phyloP scores from a whole-genome alignment of 2,329 filamentous ascomycete genomes.

The Xylaria sp. region DNA sequence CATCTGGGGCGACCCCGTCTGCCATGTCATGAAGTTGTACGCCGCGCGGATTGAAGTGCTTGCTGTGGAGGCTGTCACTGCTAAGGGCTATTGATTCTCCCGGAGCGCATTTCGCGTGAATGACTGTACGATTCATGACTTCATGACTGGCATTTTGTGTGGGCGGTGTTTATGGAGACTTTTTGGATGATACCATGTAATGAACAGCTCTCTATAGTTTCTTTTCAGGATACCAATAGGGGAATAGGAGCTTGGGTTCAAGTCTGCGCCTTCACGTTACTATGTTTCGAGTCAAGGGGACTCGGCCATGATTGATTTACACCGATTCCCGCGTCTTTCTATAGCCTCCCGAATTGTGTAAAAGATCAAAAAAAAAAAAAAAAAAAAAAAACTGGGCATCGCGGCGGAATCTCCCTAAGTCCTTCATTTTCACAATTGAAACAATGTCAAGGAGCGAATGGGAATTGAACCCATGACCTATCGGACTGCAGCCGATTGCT shows the following conservation, averaged over 20 bases:
- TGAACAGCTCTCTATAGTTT: neutral
- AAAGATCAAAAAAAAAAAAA: no score
- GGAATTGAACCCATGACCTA: conserved; percentile 25
- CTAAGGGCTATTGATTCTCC: conserved; percentile 44
- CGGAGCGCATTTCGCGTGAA: neutral
- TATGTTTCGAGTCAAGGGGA: neutral
- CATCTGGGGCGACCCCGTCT: conserved; percentile 84
- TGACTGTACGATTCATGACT: conserved; percentile 29
- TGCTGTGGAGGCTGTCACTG: conserved; percentile 74
- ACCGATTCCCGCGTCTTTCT: no score
- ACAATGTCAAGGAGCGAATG: conserved; percentile 12
- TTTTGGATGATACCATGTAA: conserved; percentile 6
- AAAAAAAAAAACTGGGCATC: no score
- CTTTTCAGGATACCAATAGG: conserved; percentile 48
- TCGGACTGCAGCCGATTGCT: conserved; percentile 17
- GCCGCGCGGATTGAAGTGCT: conserved; percentile 75
- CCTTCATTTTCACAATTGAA: no score
- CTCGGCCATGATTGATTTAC: neutral
- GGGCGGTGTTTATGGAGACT: neutral
- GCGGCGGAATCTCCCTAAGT: no score
- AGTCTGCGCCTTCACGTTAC: neutral
- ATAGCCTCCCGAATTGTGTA: no score
- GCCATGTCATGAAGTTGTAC: conserved; percentile 85
- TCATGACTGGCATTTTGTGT: conserved; percentile 3
- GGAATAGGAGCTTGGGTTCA: neutral